A percentile compares a stretch with the other conserved stretches of the same genome.
phyloP scores from a whole-genome alignment of 2,329 filamentous ascomycete species.

The Zymoseptoria ardabiliae region DNA sequence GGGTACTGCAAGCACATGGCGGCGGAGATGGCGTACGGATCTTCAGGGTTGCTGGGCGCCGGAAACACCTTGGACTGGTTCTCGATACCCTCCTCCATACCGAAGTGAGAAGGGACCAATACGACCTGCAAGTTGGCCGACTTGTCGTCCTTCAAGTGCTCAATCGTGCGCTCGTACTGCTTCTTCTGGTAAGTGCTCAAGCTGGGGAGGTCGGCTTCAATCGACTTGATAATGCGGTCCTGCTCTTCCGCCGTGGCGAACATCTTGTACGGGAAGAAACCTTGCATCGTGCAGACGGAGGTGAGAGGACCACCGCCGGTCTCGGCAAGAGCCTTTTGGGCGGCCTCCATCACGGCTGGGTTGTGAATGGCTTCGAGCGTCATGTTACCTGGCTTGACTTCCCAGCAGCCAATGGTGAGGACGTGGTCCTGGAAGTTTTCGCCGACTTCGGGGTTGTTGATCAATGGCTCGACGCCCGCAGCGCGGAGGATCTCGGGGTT shows the following conservation, averaged over 20 bases:
- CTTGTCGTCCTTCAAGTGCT: constrained; percentile 29
- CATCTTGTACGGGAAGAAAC: constrained; percentile 25
- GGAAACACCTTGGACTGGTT: constrained; percentile 26
- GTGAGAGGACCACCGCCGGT: constrained; percentile 28
- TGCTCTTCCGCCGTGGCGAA: constrained; percentile 30
- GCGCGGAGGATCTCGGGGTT: constrained; percentile 34
- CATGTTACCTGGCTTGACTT: constrained; percentile 23
- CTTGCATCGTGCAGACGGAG: constrained; percentile 27
- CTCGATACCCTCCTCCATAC: constrained; percentile 20
- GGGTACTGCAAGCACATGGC: constrained; percentile 28
- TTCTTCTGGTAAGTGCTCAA: constrained; percentile 29
- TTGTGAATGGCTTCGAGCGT: constrained; percentile 27
- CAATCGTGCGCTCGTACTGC: constrained; percentile 30
- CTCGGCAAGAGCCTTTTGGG: constrained; percentile 28
- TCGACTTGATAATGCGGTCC: constrained; percentile 25
- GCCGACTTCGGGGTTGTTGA: constrained; percentile 41
- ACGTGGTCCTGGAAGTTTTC: constrained; percentile 46
- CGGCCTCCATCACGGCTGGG: constrained; percentile 27
- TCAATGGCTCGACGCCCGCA: constrained; percentile 35
- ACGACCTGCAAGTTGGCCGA: constrained; percentile 34
- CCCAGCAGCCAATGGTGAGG: constrained; percentile 19
- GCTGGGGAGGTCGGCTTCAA: constrained; percentile 23
- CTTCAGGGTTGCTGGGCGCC: constrained; percentile 14
- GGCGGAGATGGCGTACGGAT: constrained; percentile 19
- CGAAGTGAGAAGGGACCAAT: constrained; percentile 28